Evolutionary conservation across 495 filamentous ascomycete genomes (phyloP).

Genomic region (Sphaerosporella brunnea): DNA sequence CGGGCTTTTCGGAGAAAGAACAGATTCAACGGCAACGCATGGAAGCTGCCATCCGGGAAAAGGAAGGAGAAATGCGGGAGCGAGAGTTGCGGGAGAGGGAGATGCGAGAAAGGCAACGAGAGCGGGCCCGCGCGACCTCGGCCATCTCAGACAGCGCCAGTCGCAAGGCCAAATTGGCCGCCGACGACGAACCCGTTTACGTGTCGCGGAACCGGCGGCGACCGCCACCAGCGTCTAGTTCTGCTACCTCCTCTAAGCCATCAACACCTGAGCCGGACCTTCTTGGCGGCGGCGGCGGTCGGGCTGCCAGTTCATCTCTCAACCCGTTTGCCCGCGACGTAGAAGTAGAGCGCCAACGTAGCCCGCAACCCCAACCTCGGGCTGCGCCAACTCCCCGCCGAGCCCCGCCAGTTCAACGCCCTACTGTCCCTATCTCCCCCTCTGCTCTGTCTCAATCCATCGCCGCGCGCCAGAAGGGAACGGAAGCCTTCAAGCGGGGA

Average conservation of each 20-base stretch:
- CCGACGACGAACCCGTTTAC: constrained; percentile 37
- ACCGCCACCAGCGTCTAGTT: constrained; percentile 24
- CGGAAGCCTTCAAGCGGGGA: constrained; percentile 78
- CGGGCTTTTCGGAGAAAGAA: constrained; percentile 23
- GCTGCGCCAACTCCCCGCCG: constrained; percentile 10
- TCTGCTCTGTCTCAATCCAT: constrained; percentile 54
- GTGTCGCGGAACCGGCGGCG: constrained; percentile 44
- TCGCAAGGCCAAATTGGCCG: constrained; percentile 1
- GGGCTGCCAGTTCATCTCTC: not conserved
- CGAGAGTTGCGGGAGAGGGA: constrained; percentile 6
- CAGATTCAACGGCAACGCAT: constrained; percentile 28
- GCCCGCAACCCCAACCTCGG: constrained; percentile 1
- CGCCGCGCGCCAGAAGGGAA: constrained; percentile 57
- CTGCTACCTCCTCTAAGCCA: constrained; percentile 28
- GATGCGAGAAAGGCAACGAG: too few relatives aligned
- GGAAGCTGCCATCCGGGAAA: constrained; percentile 20
- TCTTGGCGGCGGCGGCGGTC: constrained; percentile 6
- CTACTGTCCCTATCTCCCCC: constrained; percentile 41
- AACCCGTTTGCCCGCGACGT: constrained; percentile 8
- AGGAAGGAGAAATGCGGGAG: constrained; percentile 22
- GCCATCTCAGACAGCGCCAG: constrained; percentile 26
- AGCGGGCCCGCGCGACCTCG: constrained; percentile 31
- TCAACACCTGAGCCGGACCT: constrained; percentile 28
- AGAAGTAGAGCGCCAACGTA: not conserved
- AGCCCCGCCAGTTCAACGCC: constrained; percentile 30